Percentiles rank a stretch among this genome's conserved stretches.
Evolutionary conservation across 345 rosid genomes (phyloP).

Genomic region (Geranium rotundifolium): DNA sequence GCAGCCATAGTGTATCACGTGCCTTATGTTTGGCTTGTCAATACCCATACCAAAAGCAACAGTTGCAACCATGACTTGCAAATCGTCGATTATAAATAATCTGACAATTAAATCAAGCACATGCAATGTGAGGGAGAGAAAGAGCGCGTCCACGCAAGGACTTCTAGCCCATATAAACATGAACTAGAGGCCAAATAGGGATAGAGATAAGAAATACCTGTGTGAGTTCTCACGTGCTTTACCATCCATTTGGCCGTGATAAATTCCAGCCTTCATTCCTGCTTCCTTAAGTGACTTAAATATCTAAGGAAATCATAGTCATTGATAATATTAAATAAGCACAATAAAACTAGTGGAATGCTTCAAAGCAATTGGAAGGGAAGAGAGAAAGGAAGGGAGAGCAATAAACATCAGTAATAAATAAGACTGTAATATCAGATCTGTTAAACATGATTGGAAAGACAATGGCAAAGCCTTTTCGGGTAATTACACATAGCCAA

Average conservation of each 20-base stretch:
- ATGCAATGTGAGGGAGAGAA: slow-evolving; percentile 2
- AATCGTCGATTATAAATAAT: slow-evolving; percentile 35
- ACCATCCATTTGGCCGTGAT: slow-evolving; percentile 38
- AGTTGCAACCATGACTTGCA: slow-evolving; percentile 40
- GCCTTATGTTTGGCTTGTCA: slow-evolving; percentile 39
- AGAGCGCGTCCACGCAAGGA: neutral
- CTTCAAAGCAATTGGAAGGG: no score
- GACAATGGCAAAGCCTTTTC: no score
- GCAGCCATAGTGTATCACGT: slow-evolving; percentile 42
- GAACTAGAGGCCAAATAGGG: neutral
- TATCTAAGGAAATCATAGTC: slow-evolving; percentile 15
- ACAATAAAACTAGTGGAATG: neutral
- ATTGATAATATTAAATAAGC: neutral
- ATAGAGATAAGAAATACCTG: slow-evolving; percentile 16
- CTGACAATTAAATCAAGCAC: slow-evolving; percentile 11
- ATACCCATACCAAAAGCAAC: slow-evolving; percentile 50
- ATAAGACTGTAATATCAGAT: no score
- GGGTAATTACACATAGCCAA: no score
- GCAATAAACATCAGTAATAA: no score
- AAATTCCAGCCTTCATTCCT: slow-evolving; percentile 35
- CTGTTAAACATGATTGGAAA: no score
- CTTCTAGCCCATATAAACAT: neutral
- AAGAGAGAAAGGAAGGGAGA: no score
- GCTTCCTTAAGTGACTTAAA: slow-evolving; percentile 19
- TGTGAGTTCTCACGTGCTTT: slow-evolving; percentile 35